Conservation (phyloP, 2,329 filamentous ascomycete genomes). For the Monosporascus sp. region DNA sequence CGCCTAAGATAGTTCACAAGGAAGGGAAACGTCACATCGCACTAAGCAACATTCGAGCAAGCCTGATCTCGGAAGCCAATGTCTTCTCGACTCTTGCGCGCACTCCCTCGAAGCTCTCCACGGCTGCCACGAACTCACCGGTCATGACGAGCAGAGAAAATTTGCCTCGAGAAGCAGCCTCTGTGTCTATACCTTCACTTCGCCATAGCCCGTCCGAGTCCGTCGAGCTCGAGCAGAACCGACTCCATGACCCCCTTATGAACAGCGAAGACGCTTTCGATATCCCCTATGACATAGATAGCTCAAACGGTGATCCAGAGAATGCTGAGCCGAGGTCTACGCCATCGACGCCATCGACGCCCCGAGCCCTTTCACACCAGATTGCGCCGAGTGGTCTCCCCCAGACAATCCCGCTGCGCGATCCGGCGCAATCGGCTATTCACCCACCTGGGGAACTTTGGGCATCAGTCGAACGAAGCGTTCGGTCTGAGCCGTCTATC, state of each 20-base stretch:
- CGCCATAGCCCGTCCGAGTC: slow-evolving; percentile 27
- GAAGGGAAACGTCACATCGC: slow-evolving; percentile 61
- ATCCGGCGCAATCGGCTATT: slow-evolving; percentile 28
- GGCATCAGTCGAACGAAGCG: slow-evolving; percentile 26
- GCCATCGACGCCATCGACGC: slow-evolving; percentile 43
- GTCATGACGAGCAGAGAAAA: slow-evolving; percentile 25
- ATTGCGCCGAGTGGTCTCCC: slow-evolving; percentile 37
- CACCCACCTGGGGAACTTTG: slow-evolving; percentile 26
- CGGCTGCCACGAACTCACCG: slow-evolving; percentile 44
- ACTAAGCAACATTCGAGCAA: slow-evolving; percentile 58
- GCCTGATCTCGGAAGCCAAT: slow-evolving; percentile 62
- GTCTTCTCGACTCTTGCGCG: slow-evolving; percentile 57
- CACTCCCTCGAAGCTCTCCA: slow-evolving; percentile 55
- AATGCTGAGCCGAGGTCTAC: slow-evolving; percentile 29
- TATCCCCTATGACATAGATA: slow-evolving; percentile 49
- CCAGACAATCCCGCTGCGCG: slow-evolving; percentile 8
- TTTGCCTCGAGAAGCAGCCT: slow-evolving; percentile 16
- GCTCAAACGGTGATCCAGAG: slow-evolving; percentile 28
- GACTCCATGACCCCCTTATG: slow-evolving; percentile 27
- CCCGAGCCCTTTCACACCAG: slow-evolving; percentile 36
- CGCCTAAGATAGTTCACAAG: slow-evolving; percentile 40
- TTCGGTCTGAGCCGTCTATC: slow-evolving; percentile 33
- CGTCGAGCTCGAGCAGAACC: slow-evolving; percentile 28
- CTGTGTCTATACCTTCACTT: slow-evolving; percentile 8
- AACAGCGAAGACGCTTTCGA: slow-evolving; percentile 53